Evolutionary conservation across 148 eudicot species (phyloP), one percentile per base, ranked within the genome.

Genomic region (Rhododendron ferrugineum): DNA sequence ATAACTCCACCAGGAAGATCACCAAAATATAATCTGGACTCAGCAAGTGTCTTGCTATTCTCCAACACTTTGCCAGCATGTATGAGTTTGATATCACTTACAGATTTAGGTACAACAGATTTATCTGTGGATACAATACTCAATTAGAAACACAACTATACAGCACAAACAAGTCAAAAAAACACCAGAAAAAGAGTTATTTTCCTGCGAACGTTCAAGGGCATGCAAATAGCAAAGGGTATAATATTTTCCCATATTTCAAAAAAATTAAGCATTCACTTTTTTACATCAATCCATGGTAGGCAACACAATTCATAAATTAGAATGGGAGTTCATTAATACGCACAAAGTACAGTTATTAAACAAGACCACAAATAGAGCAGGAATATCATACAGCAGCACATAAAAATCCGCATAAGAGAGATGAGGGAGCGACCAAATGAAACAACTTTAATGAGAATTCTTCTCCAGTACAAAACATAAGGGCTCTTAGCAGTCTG

Each of bases 21-120:
- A 54, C 90, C 90, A 46, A 84, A 26, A 79, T 78, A 83, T 60
- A 87, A 80, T 85, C 85, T 87, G 37, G 92, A 88, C 86, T 91
- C 93, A 1, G 87, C 83, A 77, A 91, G 89, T 82, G 93, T 91
- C 85, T 86, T 91, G 34, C 85, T 85, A 58, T 88, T 91, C 74
- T 91, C 93, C 74, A 90, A 87, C 77, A 90, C 87, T 85, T 85
- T 90, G 13, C 92, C 92, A 85, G 89, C 87, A 83, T 90, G 89
- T 72, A 90, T 91, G 37, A 90, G 86, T 83, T 90, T 91, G 84
- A 90, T 73, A 85, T 91, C 92, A 72, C 79, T 83, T 50, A 76
- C 87, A 30, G 92, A 84, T 82, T 90, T 91, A 37, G 93, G 92
- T n/a, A 87, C 72, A 42, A 87, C 78, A 49, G 90, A 86, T 88